Percentiles rank a stretch among this genome's conserved stretches.
Evolutionary conservation across 768 basidiomycete species (phyloP).

Genomic region (Boletellus ananiceps): DNA sequence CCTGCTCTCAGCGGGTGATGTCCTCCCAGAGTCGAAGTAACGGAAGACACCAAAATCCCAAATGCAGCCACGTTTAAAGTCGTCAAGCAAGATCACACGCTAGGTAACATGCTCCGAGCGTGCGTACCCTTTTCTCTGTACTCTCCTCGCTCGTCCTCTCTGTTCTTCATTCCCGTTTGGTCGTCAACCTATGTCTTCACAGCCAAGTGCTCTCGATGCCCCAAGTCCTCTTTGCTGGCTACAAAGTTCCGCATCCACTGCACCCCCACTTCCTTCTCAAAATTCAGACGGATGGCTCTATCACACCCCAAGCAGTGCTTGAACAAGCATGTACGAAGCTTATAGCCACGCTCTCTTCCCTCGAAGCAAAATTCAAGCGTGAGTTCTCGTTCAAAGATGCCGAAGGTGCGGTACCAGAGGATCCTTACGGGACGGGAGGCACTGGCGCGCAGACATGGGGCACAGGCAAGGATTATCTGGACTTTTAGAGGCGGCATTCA

Average conservation of each 20-base stretch:
- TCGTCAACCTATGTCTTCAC: constrained; percentile 12
- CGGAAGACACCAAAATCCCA: constrained; percentile 95
- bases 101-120: constrained; percentile 96
- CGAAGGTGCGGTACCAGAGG: constrained; percentile 45
- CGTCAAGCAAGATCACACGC: constrained; percentile 94
- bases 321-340: constrained; percentile 81
- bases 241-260: constrained; percentile 96
- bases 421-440: constrained; percentile 47
- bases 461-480: constrained; percentile 49
- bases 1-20: constrained; percentile 1
- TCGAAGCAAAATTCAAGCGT: constrained; percentile 75
- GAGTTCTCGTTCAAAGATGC: constrained; percentile 79
- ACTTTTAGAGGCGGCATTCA: constrained; percentile 36
- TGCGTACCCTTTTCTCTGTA: constrained; percentile 38
- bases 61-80: constrained; percentile 95
- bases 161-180: background rate
- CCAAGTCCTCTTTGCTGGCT: constrained; percentile 90
- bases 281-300: constrained; percentile 87
- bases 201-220: constrained; percentile 91
- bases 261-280: constrained; percentile 94
- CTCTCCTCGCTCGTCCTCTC: background rate
- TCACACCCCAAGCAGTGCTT: constrained; percentile 77
- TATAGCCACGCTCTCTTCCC: constrained; percentile 61
- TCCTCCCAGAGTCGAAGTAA: constrained; percentile 72
- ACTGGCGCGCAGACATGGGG: constrained; percentile 42